Conservation (phyloP, 306 rosid species). For the Prunus salicina region DNA sequence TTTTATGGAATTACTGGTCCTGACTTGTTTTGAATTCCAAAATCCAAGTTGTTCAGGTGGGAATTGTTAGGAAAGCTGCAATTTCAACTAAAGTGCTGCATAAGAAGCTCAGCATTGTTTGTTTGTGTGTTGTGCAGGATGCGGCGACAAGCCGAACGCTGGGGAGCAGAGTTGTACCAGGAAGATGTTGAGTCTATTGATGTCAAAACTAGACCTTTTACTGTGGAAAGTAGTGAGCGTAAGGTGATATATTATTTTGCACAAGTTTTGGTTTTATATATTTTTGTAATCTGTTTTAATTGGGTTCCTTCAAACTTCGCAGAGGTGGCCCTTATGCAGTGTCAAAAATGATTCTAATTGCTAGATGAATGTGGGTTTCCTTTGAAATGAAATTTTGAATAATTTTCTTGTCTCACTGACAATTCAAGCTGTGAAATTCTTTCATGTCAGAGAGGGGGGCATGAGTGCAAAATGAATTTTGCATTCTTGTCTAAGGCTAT, state of each 20-base stretch:
- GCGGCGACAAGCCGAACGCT: constrained; percentile 76
- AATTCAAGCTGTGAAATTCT: background rate
- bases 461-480: background rate
- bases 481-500: too few relatives aligned
- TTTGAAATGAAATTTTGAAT: background rate
- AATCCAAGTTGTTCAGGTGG: background rate
- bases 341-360: background rate
- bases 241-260: constrained; percentile 60
- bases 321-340: background rate
- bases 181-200: constrained; percentile 88
- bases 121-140: constrained; percentile 34
- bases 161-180: constrained; percentile 94
- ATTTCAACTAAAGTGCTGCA: constrained; percentile 3
- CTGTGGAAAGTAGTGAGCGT: constrained; percentile 89
- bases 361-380: background rate
- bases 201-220: constrained; percentile 70
- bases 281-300: background rate
- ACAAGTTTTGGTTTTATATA: constrained; percentile 14
- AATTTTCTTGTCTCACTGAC: background rate
- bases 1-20: too few relatives aligned
- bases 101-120: constrained; percentile 16
- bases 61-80: background rate
- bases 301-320: background rate
- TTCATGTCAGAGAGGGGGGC: background rate
- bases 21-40: background rate